Evolutionary conservation across 176 grass and related monocot genomes (phyloP).

Genomic region (Secale cereale): DNA sequence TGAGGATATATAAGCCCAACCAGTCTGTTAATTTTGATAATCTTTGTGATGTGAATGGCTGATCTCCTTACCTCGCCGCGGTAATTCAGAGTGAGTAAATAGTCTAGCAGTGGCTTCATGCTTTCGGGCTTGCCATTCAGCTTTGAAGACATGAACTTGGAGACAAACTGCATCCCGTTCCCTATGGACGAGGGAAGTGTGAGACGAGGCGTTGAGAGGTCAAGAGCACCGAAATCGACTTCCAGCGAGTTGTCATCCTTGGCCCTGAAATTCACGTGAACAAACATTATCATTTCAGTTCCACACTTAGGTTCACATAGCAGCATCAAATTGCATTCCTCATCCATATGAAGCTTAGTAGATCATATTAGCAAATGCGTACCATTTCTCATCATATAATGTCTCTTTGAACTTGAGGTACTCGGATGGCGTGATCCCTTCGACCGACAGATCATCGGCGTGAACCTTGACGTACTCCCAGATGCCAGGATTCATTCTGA

Average conservation of each 20-base stretch:
- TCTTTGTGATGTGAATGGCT: background rate
- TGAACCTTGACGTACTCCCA: slow-evolving; percentile 92
- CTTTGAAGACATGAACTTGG: slow-evolving; percentile 74
- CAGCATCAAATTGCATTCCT: background rate
- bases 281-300: background rate
- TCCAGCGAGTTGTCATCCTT: slow-evolving; percentile 83
- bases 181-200: slow-evolving; percentile 86
- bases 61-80: slow-evolving; percentile 58
- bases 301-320: background rate
- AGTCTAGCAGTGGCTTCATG: slow-evolving; percentile 77
- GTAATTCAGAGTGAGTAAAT: slow-evolving; percentile 70
- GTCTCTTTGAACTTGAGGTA: slow-evolving; percentile 92
- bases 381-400: slow-evolving; percentile 87
- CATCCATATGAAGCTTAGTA: background rate
- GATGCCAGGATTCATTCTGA: slow-evolving; percentile 78
- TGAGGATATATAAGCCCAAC: background rate
- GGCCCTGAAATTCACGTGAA: slow-evolving; percentile 55
- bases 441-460: slow-evolving; percentile 66
- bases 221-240: slow-evolving; percentile 81
- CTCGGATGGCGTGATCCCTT: slow-evolving; percentile 65
- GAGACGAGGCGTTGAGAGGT: slow-evolving; percentile 62
- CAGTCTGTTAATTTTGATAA: background rate
- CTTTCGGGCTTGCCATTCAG: slow-evolving; percentile 52
- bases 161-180: slow-evolving; percentile 74
- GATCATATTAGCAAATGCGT: background rate